A percentile compares a stretch with the other conserved stretches of the same genome.
Evolutionary conservation across 208 protist genomes (phyloP).

Genomic region (Acanthamoeba castellanii): DNA sequence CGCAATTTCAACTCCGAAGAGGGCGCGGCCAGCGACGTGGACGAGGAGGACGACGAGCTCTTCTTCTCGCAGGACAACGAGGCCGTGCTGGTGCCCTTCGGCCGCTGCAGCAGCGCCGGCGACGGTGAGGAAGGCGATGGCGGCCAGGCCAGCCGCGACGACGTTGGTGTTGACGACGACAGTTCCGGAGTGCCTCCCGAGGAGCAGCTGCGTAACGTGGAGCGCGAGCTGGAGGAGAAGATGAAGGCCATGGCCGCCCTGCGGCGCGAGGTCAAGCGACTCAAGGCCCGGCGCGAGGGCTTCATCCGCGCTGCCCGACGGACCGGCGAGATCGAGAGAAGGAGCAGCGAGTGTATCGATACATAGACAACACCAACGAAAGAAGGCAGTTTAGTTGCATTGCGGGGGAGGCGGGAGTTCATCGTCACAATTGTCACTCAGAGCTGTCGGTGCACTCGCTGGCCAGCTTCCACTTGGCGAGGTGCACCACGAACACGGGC

Average conservation of each 20-base stretch:
- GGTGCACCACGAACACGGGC: slow-evolving; percentile 10
- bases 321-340: not conserved
- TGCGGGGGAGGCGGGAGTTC: no score
- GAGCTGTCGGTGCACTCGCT: not conserved
- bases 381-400: no score
- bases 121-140: not conserved
- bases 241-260: slow-evolving; percentile 27
- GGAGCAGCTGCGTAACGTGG: not conserved
- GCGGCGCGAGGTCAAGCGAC: slow-evolving; percentile 12
- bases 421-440: not conserved
- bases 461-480: not conserved
- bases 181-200: not conserved
- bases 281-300: not conserved
- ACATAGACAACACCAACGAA: no score
- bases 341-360: not conserved
- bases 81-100: not conserved
- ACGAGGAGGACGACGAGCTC: not conserved
- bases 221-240: slow-evolving; percentile 14
- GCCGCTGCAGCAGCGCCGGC: not conserved
- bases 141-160: not conserved
- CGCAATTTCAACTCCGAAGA: not conserved
- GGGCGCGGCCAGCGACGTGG: not conserved
- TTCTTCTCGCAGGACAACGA: slow-evolving; percentile 56
- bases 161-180: not conserved
- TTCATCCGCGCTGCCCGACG: not conserved